phyloP scores from a whole-genome alignment of 2,329 filamentous ascomycete species.

The Xylariaceae sp. region DNA sequence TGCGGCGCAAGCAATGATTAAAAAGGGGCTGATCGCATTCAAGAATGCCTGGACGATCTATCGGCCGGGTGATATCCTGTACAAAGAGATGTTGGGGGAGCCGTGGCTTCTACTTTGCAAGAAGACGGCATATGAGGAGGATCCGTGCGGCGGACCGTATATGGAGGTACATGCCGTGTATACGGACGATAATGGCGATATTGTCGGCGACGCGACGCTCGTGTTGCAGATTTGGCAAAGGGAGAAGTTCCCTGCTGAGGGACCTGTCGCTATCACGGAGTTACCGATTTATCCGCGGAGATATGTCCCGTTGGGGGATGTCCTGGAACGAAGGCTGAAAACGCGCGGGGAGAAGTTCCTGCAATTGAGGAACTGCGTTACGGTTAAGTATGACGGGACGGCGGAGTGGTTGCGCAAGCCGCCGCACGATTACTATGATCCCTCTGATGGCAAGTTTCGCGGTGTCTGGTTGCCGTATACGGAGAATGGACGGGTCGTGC shows the following conservation, averaged over 20 bases:
- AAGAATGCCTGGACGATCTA: slow-evolving; percentile 28
- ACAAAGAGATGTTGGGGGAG: slow-evolving; percentile 23
- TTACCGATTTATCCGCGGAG: slow-evolving; percentile 24
- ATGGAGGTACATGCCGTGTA: slow-evolving; percentile 27
- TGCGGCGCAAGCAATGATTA: slow-evolving; percentile 23
- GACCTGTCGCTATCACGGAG: slow-evolving; percentile 24
- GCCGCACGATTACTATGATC: slow-evolving; percentile 22
- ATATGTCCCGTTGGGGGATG: slow-evolving; percentile 19
- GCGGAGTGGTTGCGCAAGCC: slow-evolving; percentile 28
- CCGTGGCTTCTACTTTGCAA: slow-evolving; percentile 28
- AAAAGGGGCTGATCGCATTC: slow-evolving; percentile 26
- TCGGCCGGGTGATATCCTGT: slow-evolving; percentile 27
- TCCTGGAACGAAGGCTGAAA: slow-evolving; percentile 21
- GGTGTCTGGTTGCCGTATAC: slow-evolving; percentile 30
- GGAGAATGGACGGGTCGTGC: slow-evolving; percentile 27
- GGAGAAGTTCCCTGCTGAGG: slow-evolving; percentile 24
- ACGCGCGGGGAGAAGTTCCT: slow-evolving; percentile 26
- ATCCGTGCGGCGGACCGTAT: slow-evolving; percentile 18
- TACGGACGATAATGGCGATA: slow-evolving; percentile 25
- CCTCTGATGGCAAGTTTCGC: slow-evolving; percentile 17
- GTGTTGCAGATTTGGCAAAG: slow-evolving; percentile 22
- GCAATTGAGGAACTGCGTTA: slow-evolving; percentile 18
- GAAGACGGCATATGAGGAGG: slow-evolving; percentile 27
- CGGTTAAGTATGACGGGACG: slow-evolving; percentile 24
- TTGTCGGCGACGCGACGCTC: slow-evolving; percentile 18